A percentile compares a stretch with the other conserved stretches of the same genome.
Conservation (phyloP, 345 rosid genomes). For the Salix koriyanagi region DNA sequence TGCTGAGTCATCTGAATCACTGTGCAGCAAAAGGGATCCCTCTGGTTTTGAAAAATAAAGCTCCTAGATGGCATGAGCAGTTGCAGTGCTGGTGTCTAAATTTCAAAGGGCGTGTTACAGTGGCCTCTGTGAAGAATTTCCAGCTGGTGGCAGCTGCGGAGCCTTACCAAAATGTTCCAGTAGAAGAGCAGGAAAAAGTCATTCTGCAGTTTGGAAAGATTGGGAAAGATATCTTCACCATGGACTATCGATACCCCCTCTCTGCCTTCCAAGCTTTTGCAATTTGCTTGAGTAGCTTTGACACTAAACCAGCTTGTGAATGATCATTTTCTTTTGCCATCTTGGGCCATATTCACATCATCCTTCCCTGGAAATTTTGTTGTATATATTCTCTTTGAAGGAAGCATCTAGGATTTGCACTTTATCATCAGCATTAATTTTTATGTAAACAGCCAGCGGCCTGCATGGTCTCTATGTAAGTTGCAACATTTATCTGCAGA, state of each 20-base stretch:
- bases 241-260: slow-evolving; percentile 90
- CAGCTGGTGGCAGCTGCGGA: slow-evolving; percentile 74
- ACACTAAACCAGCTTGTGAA: slow-evolving; percentile 90
- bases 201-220: slow-evolving; percentile 92
- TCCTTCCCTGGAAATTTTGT: slow-evolving; percentile 23
- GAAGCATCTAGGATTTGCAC: slow-evolving; percentile 15
- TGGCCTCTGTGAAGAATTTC: slow-evolving; percentile 91
- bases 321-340: slow-evolving; percentile 26
- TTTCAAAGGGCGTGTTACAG: slow-evolving; percentile 85
- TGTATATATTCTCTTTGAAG: slow-evolving; percentile 37
- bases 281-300: slow-evolving; percentile 93
- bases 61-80: slow-evolving; percentile 97
- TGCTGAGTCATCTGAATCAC: slow-evolving; percentile 19
- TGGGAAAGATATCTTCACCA: slow-evolving; percentile 87
- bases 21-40: slow-evolving; percentile 30
- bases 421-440: slow-evolving; percentile 3
- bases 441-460: not conserved
- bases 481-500: slow-evolving; percentile 16
- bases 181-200: slow-evolving; percentile 67
- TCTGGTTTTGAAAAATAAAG: slow-evolving; percentile 70
- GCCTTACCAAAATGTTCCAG: slow-evolving; percentile 44
- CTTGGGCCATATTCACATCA: slow-evolving; percentile 11
- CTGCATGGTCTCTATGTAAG: slow-evolving; percentile 15
- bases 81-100: slow-evolving; percentile 93
- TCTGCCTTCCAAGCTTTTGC: slow-evolving; percentile 98